phyloP scores from a whole-genome alignment of 2,329 filamentous ascomycete genomes.

The Verticillium zaregamsianum region DNA sequence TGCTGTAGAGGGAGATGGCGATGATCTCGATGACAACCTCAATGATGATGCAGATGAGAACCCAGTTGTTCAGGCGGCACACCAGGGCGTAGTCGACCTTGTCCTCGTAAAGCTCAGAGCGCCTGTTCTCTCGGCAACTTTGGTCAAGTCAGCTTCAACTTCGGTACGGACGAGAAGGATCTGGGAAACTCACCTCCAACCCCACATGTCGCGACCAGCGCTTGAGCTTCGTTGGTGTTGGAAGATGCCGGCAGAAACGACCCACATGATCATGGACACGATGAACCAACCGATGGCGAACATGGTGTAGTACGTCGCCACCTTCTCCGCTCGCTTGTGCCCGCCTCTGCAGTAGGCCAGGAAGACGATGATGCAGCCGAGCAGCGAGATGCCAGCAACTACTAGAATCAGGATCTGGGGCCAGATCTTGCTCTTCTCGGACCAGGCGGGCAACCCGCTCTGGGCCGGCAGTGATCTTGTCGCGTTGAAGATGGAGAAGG shows the following conservation, averaged over 20 bases:
- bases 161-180: not conserved
- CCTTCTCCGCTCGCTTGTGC: conserved; percentile 84
- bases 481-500: conserved; percentile 87
- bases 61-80: conserved; percentile 93
- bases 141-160: not conserved
- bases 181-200: conserved; percentile 54
- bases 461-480: conserved; percentile 71
- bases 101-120: conserved; percentile 70
- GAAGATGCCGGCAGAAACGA: conserved; percentile 76
- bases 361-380: conserved; percentile 76
- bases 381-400: conserved; percentile 76
- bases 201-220: conserved; percentile 88
- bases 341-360: conserved; percentile 84
- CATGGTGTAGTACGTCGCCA: conserved; percentile 90
- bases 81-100: conserved; percentile 86
- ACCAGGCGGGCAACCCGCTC: conserved; percentile 84
- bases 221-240: conserved; percentile 69
- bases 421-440: conserved; percentile 74
- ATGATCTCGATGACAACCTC: conserved; percentile 91
- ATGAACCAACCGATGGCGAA: conserved; percentile 94
- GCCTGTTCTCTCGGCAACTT: conserved; percentile 82
- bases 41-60: conserved; percentile 93
- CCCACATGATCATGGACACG: conserved; percentile 90
- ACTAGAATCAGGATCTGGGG: conserved; percentile 80
- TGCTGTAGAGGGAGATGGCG: conserved; percentile 85